A percentile compares a stretch with the other conserved stretches of the same genome.
phyloP scores from a whole-genome alignment of 108 stramenopile genomes.

The Aurantiochytrium sp. region DNA sequence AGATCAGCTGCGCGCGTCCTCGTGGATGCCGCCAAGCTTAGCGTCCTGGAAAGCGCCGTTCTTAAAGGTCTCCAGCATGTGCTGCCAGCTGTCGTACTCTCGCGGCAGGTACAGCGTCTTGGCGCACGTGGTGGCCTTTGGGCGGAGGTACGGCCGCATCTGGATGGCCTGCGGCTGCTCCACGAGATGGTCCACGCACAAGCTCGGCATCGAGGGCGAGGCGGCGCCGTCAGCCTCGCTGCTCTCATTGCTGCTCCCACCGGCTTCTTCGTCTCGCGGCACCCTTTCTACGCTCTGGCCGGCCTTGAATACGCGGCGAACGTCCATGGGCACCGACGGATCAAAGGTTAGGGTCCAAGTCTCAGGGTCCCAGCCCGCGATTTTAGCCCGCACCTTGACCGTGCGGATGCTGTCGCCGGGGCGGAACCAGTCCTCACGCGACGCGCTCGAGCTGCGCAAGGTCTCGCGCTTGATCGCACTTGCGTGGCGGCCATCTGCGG shows the following conservation, averaged over 20 bases:
- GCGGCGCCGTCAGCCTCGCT: neutral
- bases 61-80: conserved; percentile 11
- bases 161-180: conserved; percentile 20
- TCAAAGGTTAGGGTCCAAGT: neutral
- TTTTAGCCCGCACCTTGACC: neutral
- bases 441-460: neutral
- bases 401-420: neutral
- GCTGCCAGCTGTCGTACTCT: neutral
- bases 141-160: conserved; percentile 11
- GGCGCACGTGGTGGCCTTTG: conserved; percentile 18
- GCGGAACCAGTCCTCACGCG: neutral
- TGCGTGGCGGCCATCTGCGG: neutral
- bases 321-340: neutral
- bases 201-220: neutral
- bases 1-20: neutral
- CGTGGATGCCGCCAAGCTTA: conserved; percentile 20
- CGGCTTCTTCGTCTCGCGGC: too few relatives aligned
- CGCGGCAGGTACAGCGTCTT: neutral
- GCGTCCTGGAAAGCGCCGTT: conserved; percentile 8
- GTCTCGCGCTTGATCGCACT: neutral
- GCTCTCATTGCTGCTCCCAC: neutral
- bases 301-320: conserved; percentile 9
- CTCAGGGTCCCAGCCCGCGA: neutral
- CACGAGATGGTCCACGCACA: neutral
- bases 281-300: neutral